Evolutionary conservation across 2,329 filamentous ascomycete species (phyloP).

Genomic region (Aspergillus persii): DNA sequence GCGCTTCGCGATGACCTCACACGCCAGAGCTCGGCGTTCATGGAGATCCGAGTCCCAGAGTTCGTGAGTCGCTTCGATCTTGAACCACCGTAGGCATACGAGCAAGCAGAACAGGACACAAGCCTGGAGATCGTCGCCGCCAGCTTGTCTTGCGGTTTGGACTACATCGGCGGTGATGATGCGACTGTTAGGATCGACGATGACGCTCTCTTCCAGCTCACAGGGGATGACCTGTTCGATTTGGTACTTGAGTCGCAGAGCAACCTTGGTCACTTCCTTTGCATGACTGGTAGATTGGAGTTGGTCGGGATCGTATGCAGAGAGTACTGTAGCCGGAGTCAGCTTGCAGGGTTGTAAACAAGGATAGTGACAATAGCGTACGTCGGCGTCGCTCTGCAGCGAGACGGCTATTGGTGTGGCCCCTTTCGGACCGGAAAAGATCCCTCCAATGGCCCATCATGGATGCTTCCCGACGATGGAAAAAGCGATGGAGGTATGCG

Average conservation of each 20-base stretch:
- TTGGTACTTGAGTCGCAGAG: slow-evolving; percentile 84
- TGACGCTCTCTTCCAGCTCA: slow-evolving; percentile 72
- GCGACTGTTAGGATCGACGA: slow-evolving; percentile 78
- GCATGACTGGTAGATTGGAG: slow-evolving; percentile 66
- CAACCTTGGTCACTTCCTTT: slow-evolving; percentile 81
- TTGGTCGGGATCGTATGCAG: slow-evolving; percentile 38
- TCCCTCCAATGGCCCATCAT: slow-evolving; percentile 41
- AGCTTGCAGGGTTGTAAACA: slow-evolving; percentile 8
- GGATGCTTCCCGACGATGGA: background rate
- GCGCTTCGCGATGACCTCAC: slow-evolving; percentile 86
- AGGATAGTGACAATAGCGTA: slow-evolving; percentile 29
- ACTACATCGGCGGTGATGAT: slow-evolving; percentile 81
- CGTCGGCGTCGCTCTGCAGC: slow-evolving; percentile 41
- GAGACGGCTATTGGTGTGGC: slow-evolving; percentile 30
- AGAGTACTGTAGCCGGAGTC: slow-evolving; percentile 39
- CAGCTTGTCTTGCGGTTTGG: slow-evolving; percentile 76
- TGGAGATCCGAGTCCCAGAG: slow-evolving; percentile 92
- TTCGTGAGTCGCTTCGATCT: slow-evolving; percentile 72
- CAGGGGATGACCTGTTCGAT: slow-evolving; percentile 87
- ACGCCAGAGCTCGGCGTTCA: slow-evolving; percentile 73
- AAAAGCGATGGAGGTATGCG: background rate
- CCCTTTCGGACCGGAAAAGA: slow-evolving; percentile 30
- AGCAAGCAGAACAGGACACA: slow-evolving; percentile 85
- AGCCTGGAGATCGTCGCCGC: slow-evolving; percentile 67
- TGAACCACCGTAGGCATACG: slow-evolving; percentile 73